Conservation (phyloP, 2,329 filamentous ascomycete species). For the Ceratocystis destructans region DNA sequence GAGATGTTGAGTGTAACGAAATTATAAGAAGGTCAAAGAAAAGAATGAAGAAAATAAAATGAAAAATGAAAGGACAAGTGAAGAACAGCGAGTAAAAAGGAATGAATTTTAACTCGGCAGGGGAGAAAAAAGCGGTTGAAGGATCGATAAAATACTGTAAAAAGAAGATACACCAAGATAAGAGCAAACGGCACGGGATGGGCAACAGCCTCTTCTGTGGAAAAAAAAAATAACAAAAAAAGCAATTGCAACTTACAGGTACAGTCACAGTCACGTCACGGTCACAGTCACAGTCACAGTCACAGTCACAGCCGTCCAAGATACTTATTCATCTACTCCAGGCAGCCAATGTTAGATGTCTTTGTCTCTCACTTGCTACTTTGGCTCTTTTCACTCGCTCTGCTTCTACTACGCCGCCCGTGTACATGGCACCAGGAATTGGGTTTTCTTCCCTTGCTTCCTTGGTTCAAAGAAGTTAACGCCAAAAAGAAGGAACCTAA, state of each 20-base stretch:
- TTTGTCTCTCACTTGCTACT: too few species aligned
- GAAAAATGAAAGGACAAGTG: slow-evolving; percentile 15
- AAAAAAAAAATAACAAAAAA: background rate
- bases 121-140: slow-evolving; percentile 4
- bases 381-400: too few species aligned
- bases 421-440: too few species aligned
- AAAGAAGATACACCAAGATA: slow-evolving; percentile 20
- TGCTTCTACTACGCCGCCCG: too few species aligned
- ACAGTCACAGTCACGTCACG: background rate
- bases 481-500: too few species aligned
- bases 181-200: background rate
- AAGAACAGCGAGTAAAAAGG: slow-evolving; percentile 21
- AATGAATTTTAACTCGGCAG: slow-evolving; percentile 15
- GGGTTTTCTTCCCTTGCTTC: too few species aligned
- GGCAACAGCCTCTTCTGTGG: background rate
- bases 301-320: background rate
- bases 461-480: too few species aligned
- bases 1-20: slow-evolving; percentile 5
- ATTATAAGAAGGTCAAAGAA: background rate
- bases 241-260: background rate
- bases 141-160: slow-evolving; percentile 5
- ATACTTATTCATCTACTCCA: too few species aligned
- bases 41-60: slow-evolving; percentile 19
- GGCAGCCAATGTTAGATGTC: too few species aligned
- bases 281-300: background rate